Evolutionary conservation across 2,329 filamentous ascomycete genomes (phyloP).

Genomic region (Fusarium liriodendri): DNA sequence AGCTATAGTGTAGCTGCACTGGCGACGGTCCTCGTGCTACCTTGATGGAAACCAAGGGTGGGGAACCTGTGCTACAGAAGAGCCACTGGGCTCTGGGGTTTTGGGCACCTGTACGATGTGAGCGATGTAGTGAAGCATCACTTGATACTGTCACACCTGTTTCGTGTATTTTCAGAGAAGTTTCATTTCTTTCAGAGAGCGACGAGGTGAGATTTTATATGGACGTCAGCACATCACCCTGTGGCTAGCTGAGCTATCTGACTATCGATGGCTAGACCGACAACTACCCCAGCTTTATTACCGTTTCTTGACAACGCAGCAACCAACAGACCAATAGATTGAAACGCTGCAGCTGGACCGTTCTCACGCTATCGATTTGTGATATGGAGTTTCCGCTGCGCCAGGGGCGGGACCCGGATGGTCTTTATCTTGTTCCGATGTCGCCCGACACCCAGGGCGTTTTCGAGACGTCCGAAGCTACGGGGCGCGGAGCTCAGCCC

Average conservation of each 20-base stretch:
- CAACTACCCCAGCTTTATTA: background rate
- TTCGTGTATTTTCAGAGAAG: background rate
- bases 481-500: slow-evolving; percentile 17
- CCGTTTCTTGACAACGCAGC: background rate
- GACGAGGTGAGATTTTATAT: slow-evolving; percentile 6
- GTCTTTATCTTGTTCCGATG: slow-evolving; percentile 29
- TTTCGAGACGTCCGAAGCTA: slow-evolving; percentile 9
- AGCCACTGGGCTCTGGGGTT: background rate
- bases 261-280: background rate
- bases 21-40: background rate
- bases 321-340: slow-evolving; percentile 27
- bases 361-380: slow-evolving; percentile 3
- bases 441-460: slow-evolving; percentile 29
- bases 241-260: slow-evolving; percentile 11
- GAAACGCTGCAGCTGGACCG: background rate
- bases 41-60: background rate
- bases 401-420: slow-evolving; percentile 4
- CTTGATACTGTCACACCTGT: slow-evolving; percentile 8
- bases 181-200: background rate
- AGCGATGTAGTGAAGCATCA: background rate
- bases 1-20: slow-evolving; percentile 47
- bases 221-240: background rate
- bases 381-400: slow-evolving; percentile 4
- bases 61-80: background rate
- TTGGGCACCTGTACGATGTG: background rate